Evolutionary conservation across 352 stramenopile species (phyloP), one percentile per base, ranked within the genome.

Genomic region (Phytophthora crassamura): DNA sequence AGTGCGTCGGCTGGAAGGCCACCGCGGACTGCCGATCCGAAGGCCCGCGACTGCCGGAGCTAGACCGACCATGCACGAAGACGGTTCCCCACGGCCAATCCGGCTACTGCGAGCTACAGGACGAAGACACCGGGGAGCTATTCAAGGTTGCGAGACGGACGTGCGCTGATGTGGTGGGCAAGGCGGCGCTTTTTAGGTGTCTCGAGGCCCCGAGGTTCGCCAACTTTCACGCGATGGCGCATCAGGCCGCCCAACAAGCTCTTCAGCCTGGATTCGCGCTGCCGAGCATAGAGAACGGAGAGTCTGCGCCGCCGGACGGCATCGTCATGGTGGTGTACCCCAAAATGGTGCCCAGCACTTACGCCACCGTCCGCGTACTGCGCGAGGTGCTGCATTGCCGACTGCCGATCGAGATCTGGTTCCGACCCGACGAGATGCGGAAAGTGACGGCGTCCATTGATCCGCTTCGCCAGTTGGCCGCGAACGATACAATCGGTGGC

Each of bases 351-450:
- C 51, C 73, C 8, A 74, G 74, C 30, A 55, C 61, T 2, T 86
- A 81, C 40, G 72, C 72, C 12, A 71, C 55, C 4, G 55, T 86
- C 4, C 71, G 69, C 10, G 61, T 57, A 7, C 43, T 89, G 32
- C 72, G 79, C 2, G 51, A 55, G 5, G 43, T 68, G 11, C 59
- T 77, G 18, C 62, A 48, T 5, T 89, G 75, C 39, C 34, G 20
- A 42, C 51, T 89, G 12, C 80, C 75, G 7, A 79, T 89, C 34
- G 78, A 88, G 49, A 55, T 88, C 11, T 88, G 80, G 80, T 88
- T 74, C 46, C 52, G 69, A 7, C 45, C 43, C 15, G 54, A 74
- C 22, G 77, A 87, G 32, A 67, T 83, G 50, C 53, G 69, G 5
- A 42, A 55, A 15, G 67, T 71, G 14, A 56, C 61, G 8, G 38